These are phyloP conservation scores for Parietaria judaica DNA, from an alignment of 306 rosid genomes.

Conservation along the genomic window DNA sequence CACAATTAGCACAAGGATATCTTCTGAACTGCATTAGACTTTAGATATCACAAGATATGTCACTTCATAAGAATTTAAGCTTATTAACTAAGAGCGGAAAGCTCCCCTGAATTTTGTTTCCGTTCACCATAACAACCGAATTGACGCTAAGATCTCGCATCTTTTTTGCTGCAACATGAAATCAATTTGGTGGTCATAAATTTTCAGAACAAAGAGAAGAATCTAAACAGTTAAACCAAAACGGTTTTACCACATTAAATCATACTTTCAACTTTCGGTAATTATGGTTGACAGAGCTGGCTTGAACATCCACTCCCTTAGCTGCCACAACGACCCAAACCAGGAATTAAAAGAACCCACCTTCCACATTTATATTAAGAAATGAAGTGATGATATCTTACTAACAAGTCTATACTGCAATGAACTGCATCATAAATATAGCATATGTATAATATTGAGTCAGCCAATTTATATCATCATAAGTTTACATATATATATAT, in stretches of 20 bases:
- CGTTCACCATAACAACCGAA: conserved; percentile 58
- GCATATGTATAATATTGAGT: no score
- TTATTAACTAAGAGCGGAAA: conserved; percentile 14
- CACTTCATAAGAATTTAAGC: neutral
- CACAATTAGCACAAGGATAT: conserved; percentile 86
- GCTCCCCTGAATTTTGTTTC: conserved; percentile 83
- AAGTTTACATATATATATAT: no score
- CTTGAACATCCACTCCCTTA: conserved; percentile 90
- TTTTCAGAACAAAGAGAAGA: conserved; percentile 29
- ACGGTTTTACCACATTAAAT: conserved; percentile 3
- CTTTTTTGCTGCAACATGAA: conserved; percentile 75
- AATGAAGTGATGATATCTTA: no score
- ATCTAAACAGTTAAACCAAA: neutral
- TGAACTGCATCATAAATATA: no score
- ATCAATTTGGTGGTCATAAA: conserved; percentile 39
- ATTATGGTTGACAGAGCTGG: conserved; percentile 79
- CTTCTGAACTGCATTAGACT: conserved; percentile 65
- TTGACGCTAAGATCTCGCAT: conserved; percentile 78
- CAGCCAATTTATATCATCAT: no score
- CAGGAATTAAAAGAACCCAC: neutral
- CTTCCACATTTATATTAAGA: no score
- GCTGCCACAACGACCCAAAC: conserved; percentile 35
- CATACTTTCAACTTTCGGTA: conserved; percentile 68
- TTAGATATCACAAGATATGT: neutral
- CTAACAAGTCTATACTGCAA: no score